Base-by-base conservation (phyloP, 176 grass and related monocot species). In the Puccinellia tenuiflora region DNA sequence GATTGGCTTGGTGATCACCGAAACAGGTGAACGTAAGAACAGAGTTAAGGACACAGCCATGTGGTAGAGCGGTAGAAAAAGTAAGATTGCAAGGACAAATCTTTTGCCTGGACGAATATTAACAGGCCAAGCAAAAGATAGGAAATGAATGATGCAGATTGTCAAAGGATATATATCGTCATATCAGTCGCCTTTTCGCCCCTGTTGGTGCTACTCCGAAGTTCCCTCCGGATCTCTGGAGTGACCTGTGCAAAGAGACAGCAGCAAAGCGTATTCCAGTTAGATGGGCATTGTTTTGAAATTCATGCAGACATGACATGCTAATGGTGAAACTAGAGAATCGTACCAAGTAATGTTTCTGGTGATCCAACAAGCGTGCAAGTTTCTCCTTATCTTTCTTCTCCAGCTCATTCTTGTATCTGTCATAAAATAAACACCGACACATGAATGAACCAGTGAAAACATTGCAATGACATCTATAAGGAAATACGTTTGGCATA, bases 331-430 rank as follows among this genome's bases (percentile, higher is more conserved):
- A 55, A 67, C 6, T 17, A 57, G 57, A 35, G 7, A 42, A 57
- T 3, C 54, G 20, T 92, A 98, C 96, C 82, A 95, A 85, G 85
- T 98, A 89, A 71, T 98, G 96, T 45, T 98, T 98, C 83, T 98
- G 96, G 63, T 90, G 78, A 90, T 95, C 90, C 48, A 95, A 82
- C 74, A 98, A 85, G 16, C 67, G 51, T 22, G 9, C 16, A 80
- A 98, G 87, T 52, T 88, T 88, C 69, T 95, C 96, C 80, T 91
- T 98, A 24, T 93, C 89, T 77, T 85, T 91, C 65, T 80, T 93
- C 77, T 91, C 88, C 35, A 98, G 55, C 52, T 95, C 88, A 39
- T 95, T 93, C 77, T 98, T 98, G 77, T 95, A 98, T 73, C 96
- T 98, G 83, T 25, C 9, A 82, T 30, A 24, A 24, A 83, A 80